A percentile compares a stretch with the other conserved stretches of the same genome.
Evolutionary conservation across 345 rosid genomes (phyloP).

Genomic region (Streptanthus diversifolius): DNA sequence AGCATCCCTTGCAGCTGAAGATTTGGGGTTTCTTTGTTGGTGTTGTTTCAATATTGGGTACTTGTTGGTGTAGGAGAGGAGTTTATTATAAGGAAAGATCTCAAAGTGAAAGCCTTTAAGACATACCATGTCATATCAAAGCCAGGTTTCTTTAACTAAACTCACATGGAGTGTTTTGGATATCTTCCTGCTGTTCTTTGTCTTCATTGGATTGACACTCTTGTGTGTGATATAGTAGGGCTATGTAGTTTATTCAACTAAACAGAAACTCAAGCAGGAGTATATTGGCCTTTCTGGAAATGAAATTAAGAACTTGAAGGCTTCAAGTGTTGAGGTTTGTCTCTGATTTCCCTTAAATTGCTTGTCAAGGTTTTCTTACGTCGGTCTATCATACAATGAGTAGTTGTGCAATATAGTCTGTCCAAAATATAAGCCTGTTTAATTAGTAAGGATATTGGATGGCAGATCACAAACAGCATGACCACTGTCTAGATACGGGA

Average conservation of each 20-base stretch:
- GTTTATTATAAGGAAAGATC: slow-evolving; percentile 66
- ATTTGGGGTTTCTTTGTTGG: not conserved
- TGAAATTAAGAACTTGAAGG: slow-evolving; percentile 77
- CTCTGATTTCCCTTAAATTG: slow-evolving; percentile 2
- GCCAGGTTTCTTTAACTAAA: slow-evolving; percentile 56
- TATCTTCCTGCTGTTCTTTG: not conserved
- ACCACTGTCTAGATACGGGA: slow-evolving; percentile 82
- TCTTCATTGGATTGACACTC: not conserved
- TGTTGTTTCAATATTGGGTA: not conserved
- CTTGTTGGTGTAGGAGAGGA: slow-evolving; percentile 68
- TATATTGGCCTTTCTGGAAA: slow-evolving; percentile 62
- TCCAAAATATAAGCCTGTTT: slow-evolving; percentile 2
- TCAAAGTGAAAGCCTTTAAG: slow-evolving; percentile 88
- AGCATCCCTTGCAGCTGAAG: not conserved
- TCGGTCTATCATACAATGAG: not conserved
- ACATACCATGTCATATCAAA: slow-evolving; percentile 81
- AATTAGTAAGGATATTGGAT: slow-evolving; percentile 18
- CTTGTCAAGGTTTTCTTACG: not conserved
- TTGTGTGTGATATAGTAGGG: slow-evolving; percentile 50
- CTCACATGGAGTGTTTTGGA: not conserved
- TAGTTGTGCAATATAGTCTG: not conserved
- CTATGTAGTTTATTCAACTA: slow-evolving; percentile 72
- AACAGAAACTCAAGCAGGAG: slow-evolving; percentile 74
- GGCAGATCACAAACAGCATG: slow-evolving; percentile 67
- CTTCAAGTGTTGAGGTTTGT: slow-evolving; percentile 79